These are phyloP conservation scores for Isabelozyma heimii DNA, from an alignment of 805 yeast genomes.

Conservation along the genomic window DNA sequence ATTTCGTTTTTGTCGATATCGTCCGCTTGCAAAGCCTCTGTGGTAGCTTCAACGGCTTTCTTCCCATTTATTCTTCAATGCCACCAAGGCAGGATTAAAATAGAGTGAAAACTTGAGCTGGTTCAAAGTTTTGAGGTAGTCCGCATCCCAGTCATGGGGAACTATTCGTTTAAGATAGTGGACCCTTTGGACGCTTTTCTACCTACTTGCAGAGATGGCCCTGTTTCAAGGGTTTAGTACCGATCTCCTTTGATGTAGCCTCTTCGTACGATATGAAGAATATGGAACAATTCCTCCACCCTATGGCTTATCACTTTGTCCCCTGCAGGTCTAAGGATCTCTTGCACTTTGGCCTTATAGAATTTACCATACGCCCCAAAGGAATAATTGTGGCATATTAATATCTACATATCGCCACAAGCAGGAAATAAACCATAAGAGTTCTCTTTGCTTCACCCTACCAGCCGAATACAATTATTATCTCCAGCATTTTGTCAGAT, in stretches of 20 bases:
- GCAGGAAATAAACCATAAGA: too few relatives aligned
- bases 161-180: conserved; percentile 67
- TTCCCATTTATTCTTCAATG: conserved; percentile 58
- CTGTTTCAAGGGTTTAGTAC: conserved; percentile 70
- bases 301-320: too few relatives aligned
- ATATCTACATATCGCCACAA: too few relatives aligned
- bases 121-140: conserved; percentile 48
- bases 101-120: conserved; percentile 60
- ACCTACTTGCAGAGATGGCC: conserved; percentile 59
- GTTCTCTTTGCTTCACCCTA: too few relatives aligned
- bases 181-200: conserved; percentile 71
- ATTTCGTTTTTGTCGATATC: conserved; percentile 58
- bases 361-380: too few relatives aligned
- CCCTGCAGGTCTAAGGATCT: too few relatives aligned
- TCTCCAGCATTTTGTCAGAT: not conserved
- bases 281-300: too few relatives aligned
- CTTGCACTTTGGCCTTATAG: too few relatives aligned
- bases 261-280: conserved; percentile 62
- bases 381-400: too few relatives aligned
- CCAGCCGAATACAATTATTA: too few relatives aligned
- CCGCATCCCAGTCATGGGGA: conserved; percentile 66
- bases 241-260: conserved; percentile 66
- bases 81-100: conserved; percentile 73
- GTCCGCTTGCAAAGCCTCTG: conserved; percentile 63
- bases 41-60: conserved; percentile 57